phyloP scores from a whole-genome alignment of 1,284 basidiomycete species.

The Microbotryum lychnidis-dioicae region DNA sequence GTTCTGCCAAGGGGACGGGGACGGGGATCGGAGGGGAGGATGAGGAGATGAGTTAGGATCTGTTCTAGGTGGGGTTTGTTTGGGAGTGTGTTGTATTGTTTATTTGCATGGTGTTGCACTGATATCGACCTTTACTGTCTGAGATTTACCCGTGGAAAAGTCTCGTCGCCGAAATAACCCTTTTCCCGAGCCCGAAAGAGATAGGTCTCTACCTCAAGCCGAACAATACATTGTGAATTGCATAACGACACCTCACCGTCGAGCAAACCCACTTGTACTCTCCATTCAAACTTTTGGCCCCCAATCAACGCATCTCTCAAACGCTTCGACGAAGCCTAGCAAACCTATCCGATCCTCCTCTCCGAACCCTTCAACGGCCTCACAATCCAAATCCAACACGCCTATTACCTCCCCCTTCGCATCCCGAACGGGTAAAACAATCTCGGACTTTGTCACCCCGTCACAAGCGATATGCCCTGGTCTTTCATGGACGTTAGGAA shows the following conservation, averaged over 20 bases:
- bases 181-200: too few species aligned
- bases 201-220: too few species aligned
- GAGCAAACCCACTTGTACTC: too few species aligned
- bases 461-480: constrained; percentile 44
- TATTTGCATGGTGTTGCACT: too few species aligned
- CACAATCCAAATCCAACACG: constrained; percentile 43
- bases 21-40: constrained; percentile 7
- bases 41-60: constrained; percentile 14
- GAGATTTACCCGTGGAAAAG: too few species aligned
- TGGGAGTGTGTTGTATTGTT: too few species aligned
- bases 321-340: constrained; percentile 33
- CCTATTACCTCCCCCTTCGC: constrained; percentile 33
- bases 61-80: too few species aligned
- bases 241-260: too few species aligned
- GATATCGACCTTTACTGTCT: too few species aligned
- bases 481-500: constrained; percentile 38
- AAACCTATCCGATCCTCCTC: constrained; percentile 38
- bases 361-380: constrained; percentile 38
- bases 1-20: too few species aligned
- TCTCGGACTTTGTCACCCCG: constrained; percentile 39
- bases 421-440: constrained; percentile 38
- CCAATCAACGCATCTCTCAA: constrained; percentile 21
- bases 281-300: not conserved
- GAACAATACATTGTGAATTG: too few species aligned
- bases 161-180: too few species aligned